Evolutionary conservation across 345 rosid species (phyloP).

Genomic region (Sonneratia caseolaris): DNA sequence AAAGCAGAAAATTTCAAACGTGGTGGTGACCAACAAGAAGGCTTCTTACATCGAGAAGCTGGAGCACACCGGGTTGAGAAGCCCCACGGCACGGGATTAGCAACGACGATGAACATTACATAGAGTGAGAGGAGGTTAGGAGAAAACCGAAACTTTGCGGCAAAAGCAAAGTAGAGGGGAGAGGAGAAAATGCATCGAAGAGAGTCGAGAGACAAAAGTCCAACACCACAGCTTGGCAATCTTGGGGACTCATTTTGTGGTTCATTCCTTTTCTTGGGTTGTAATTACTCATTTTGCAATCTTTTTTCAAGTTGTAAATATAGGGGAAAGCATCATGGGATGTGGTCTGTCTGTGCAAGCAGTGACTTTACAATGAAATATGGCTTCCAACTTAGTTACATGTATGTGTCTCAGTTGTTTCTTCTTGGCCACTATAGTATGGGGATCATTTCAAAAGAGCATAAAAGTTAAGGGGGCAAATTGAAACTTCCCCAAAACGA

Average conservation of each 20-base stretch:
- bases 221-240: neutral
- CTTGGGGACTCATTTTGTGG: neutral
- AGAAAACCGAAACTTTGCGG: neutral
- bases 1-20: conserved; percentile 30
- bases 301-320: neutral
- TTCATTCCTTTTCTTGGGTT: conserved; percentile 1
- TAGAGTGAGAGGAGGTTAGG: conserved; percentile 3
- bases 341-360: neutral
- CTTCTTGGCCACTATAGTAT: neutral
- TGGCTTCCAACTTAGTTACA: neutral
- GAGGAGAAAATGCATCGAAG: neutral
- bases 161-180: neutral
- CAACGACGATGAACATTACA: neutral
- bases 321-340: neutral
- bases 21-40: conserved; percentile 41
- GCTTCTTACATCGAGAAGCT: conserved; percentile 40
- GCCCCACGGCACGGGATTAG: conserved; percentile 64
- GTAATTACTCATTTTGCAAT: neutral
- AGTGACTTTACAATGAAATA: neutral
- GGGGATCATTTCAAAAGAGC: neutral
- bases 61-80: conserved; percentile 43
- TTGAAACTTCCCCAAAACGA: neutral
- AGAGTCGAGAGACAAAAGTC: conserved; percentile 4
- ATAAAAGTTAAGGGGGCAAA: neutral
- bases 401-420: neutral